phyloP scores from a whole-genome alignment of 805 yeast genomes.

The Blastobotrys parvus region DNA sequence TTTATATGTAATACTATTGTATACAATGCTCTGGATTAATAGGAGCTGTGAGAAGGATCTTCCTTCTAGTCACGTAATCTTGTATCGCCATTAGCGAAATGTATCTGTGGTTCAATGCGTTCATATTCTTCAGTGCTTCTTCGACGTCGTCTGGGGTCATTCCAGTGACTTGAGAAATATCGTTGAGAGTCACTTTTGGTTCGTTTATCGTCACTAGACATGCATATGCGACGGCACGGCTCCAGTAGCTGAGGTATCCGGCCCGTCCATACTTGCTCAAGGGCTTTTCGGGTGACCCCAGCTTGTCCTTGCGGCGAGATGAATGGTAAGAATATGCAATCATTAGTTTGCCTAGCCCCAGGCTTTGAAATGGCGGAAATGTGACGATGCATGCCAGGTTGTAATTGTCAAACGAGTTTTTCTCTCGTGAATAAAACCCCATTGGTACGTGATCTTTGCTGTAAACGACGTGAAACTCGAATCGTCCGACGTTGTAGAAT shows the following conservation, averaged over 20 bases:
- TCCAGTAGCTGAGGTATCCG: constrained; percentile 74
- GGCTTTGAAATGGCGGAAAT: constrained; percentile 86
- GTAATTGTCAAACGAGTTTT: constrained; percentile 64
- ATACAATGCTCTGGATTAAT: constrained; percentile 4
- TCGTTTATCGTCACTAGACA: constrained; percentile 9
- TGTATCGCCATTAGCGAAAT: neutral
- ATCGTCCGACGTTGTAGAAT: constrained; percentile 67
- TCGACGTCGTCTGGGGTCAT: constrained; percentile 29
- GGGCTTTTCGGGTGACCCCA: constrained; percentile 91
- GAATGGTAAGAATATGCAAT: constrained; percentile 78
- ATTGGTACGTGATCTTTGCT: constrained; percentile 25
- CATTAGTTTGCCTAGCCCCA: constrained; percentile 65
- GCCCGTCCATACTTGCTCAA: constrained; percentile 71
- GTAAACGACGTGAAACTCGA: constrained; percentile 59
- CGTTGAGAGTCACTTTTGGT: constrained; percentile 18
- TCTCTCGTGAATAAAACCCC: constrained; percentile 91
- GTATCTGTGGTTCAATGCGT: constrained; percentile 18
- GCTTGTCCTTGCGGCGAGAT: constrained; percentile 50
- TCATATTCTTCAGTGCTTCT: constrained; percentile 23
- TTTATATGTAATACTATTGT: too few relatives aligned
- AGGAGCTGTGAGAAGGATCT: neutral
- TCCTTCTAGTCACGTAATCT: neutral
- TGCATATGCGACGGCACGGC: constrained; percentile 36
- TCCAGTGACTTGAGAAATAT: constrained; percentile 25
- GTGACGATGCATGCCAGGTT: constrained; percentile 86